A percentile compares a stretch with the other conserved stretches of the same genome.
Evolutionary conservation across 352 stramenopile genomes (phyloP).

Genomic region (Lagenidium giganteum): DNA sequence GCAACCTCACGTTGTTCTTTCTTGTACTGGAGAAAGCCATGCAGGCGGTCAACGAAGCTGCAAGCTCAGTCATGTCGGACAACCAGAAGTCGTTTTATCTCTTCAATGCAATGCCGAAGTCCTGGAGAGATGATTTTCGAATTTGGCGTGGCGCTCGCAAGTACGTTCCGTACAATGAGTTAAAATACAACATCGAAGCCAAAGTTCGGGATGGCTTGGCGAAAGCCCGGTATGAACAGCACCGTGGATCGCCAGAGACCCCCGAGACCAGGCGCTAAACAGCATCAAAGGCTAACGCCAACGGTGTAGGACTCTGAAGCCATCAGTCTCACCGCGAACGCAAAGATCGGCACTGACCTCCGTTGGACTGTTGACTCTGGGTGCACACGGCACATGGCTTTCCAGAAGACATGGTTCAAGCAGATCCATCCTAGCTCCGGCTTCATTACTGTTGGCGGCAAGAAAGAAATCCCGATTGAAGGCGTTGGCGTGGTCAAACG

Average conservation of each 20-base stretch:
- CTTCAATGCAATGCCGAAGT: constrained; percentile 2
- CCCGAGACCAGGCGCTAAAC: neutral
- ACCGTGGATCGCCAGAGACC: neutral
- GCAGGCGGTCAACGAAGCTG: neutral
- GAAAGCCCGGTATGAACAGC: neutral
- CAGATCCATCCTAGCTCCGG: neutral
- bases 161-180: no score
- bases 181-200: no score
- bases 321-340: no score
- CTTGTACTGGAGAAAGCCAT: constrained; percentile 3
- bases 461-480: constrained; percentile 1
- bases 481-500: constrained; percentile 2
- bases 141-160: constrained; percentile 5
- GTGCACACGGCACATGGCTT: constrained; percentile 1
- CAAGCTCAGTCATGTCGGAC: neutral
- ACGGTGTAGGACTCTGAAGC: no score
- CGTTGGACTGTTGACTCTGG: constrained; percentile 4
- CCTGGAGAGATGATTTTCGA: neutral
- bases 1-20: no score
- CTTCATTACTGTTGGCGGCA: constrained; percentile 1
- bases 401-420: neutral
- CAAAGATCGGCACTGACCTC: no score
- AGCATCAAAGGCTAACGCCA: no score
- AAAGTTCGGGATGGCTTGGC: no score
- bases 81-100: neutral